Evolutionary conservation across 768 basidiomycete species (phyloP).

Genomic region (Suillus weaverae): DNA sequence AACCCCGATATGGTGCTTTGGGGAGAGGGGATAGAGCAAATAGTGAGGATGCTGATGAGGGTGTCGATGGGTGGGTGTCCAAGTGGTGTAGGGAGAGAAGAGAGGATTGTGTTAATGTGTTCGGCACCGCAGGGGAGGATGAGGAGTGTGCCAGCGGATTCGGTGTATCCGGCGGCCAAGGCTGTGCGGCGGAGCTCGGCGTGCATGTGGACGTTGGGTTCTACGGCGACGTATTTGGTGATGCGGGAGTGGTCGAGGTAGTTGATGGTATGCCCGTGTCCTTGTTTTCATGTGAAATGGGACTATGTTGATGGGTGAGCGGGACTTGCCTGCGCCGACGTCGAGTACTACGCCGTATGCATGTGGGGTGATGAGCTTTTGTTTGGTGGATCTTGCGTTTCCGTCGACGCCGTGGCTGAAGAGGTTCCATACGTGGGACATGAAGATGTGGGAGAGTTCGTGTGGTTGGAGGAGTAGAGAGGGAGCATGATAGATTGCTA

Average conservation of each 20-base stretch:
- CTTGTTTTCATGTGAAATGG: conserved; percentile 22
- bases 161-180: conserved; percentile 48
- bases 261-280: conserved; percentile 59
- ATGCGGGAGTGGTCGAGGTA: conserved; percentile 60
- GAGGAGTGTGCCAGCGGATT: conserved; percentile 50
- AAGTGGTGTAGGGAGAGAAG: conserved; percentile 31
- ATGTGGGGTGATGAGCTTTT: conserved; percentile 48
- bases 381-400: conserved; percentile 41
- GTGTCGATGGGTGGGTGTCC: conserved; percentile 49
- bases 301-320: not conserved
- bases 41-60: conserved; percentile 59
- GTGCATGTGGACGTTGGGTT: conserved; percentile 71
- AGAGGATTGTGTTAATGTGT: conserved; percentile 49
- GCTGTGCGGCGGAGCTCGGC: conserved; percentile 50
- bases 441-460: conserved; percentile 52
- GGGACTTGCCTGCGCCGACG: conserved; percentile 59
- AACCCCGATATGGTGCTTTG: conserved; percentile 47
- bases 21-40: conserved; percentile 65
- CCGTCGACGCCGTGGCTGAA: conserved; percentile 52
- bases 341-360: conserved; percentile 66
- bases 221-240: conserved; percentile 67
- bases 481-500: conserved; percentile 41
- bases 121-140: conserved; percentile 68
- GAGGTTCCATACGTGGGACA: conserved; percentile 54
- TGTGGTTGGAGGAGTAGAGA: conserved; percentile 44